phyloP scores from a whole-genome alignment of 352 stramenopile genomes.

The Globisporangium yorkense region DNA sequence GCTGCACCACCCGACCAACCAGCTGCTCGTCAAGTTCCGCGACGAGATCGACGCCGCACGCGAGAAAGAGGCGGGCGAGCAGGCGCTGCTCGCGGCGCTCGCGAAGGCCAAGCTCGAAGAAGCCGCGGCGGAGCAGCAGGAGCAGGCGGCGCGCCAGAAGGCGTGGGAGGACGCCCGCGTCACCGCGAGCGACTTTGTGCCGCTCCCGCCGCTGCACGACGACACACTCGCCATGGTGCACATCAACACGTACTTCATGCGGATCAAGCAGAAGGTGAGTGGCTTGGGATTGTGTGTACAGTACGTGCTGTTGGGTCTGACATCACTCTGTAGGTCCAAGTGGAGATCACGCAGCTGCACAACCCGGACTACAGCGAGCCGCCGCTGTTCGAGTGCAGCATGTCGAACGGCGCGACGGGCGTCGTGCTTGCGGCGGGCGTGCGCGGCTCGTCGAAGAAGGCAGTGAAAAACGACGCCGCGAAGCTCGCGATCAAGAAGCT shows the following conservation, averaged over 20 bases:
- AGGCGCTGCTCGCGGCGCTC: constrained; percentile 26
- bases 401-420: constrained; percentile 34
- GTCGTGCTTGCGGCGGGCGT: constrained; percentile 45
- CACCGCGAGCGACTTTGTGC: constrained; percentile 27
- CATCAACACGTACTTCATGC: constrained; percentile 59
- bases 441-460: constrained; percentile 55
- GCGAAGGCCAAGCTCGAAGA: constrained; percentile 35
- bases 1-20: constrained; percentile 33
- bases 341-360: constrained; percentile 34
- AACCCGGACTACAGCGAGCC: constrained; percentile 51
- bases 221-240: constrained; percentile 39
- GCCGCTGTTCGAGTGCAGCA: constrained; percentile 51
- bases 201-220: constrained; percentile 56
- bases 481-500: constrained; percentile 70
- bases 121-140: constrained; percentile 16
- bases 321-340: constrained; percentile 22
- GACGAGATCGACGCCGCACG: constrained; percentile 36
- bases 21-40: constrained; percentile 38
- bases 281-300: not conserved
- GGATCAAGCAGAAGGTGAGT: constrained; percentile 50
- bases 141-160: constrained; percentile 38
- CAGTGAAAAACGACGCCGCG: constrained; percentile 58
- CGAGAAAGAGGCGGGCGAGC: constrained; percentile 19
- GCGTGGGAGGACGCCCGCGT: constrained; percentile 28
- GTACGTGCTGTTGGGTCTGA: not conserved